phyloP scores from a whole-genome alignment of 306 rosid species.

The Citrullus amarus region DNA sequence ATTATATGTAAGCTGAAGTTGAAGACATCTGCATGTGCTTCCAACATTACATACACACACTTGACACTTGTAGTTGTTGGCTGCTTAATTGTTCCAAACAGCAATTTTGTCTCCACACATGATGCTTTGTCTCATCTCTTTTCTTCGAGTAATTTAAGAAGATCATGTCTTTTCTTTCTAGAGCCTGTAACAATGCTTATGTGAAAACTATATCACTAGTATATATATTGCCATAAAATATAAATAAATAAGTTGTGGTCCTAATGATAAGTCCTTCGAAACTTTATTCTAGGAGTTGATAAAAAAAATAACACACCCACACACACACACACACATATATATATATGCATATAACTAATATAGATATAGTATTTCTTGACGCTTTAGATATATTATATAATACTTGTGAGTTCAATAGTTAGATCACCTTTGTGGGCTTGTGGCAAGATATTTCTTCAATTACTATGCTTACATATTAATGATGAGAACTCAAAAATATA shows the following conservation, averaged over 20 bases:
- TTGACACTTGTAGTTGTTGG: not conserved
- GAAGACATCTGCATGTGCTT: not conserved
- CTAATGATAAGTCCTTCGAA: not conserved
- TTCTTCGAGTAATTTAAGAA: not conserved
- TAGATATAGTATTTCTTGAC: too few relatives aligned
- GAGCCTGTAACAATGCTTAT: not conserved
- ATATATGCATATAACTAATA: too few relatives aligned
- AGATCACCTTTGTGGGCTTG: too few relatives aligned
- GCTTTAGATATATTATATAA: too few relatives aligned
- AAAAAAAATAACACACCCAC: too few relatives aligned
- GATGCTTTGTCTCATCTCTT: not conserved
- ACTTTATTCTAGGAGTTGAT: not conserved
- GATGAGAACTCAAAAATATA: too few relatives aligned
- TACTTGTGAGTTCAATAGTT: too few relatives aligned
- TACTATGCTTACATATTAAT: too few relatives aligned
- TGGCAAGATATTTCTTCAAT: too few relatives aligned
- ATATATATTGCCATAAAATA: not conserved
- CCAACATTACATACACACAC: not conserved
- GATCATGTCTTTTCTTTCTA: not conserved
- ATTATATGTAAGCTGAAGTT: not conserved
- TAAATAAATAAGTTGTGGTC: not conserved
- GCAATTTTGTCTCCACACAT: not conserved
- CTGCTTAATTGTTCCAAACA: not conserved
- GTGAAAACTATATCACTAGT: not conserved
- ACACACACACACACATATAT: too few relatives aligned